Evolutionary conservation across 2,329 filamentous ascomycete genomes (phyloP).

Genomic region (Rhynchosporium secalis): DNA sequence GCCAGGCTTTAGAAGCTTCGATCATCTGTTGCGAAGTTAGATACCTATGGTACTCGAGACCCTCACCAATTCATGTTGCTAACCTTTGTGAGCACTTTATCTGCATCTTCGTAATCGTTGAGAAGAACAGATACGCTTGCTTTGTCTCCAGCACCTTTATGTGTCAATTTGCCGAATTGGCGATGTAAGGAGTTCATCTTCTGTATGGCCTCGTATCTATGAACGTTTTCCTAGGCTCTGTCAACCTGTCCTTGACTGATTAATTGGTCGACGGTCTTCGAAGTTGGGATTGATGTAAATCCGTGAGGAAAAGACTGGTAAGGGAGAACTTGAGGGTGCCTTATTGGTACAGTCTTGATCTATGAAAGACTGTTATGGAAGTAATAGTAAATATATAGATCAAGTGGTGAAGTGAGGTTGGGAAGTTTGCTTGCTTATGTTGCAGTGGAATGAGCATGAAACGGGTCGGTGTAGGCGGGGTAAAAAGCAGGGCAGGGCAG

Average conservation of each 20-base stretch:
- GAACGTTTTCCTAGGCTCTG: not conserved
- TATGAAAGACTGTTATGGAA: constrained; percentile 2
- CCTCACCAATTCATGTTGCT: constrained; percentile 25
- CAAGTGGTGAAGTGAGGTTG: too few species aligned
- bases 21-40: constrained; percentile 58
- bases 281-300: not conserved
- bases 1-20: constrained; percentile 73
- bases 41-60: not conserved
- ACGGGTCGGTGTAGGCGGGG: not conserved
- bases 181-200: constrained; percentile 71
- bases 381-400: not conserved
- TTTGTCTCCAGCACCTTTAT: constrained; percentile 69
- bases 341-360: constrained; percentile 23
- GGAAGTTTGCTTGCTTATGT: not conserved
- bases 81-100: constrained; percentile 72
- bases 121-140: constrained; percentile 73
- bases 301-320: not conserved
- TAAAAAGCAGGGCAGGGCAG: constrained; percentile 1
- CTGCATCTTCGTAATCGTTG: constrained; percentile 78
- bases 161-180: constrained; percentile 71
- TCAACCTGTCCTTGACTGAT: constrained; percentile 11
- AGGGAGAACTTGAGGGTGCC: not conserved
- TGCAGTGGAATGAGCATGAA: constrained; percentile 6
- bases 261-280: not conserved
- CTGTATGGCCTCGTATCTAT: too few species aligned